Evolutionary conservation across 352 stramenopile species (phyloP).

Genomic region (Phytophthora foliorum): DNA sequence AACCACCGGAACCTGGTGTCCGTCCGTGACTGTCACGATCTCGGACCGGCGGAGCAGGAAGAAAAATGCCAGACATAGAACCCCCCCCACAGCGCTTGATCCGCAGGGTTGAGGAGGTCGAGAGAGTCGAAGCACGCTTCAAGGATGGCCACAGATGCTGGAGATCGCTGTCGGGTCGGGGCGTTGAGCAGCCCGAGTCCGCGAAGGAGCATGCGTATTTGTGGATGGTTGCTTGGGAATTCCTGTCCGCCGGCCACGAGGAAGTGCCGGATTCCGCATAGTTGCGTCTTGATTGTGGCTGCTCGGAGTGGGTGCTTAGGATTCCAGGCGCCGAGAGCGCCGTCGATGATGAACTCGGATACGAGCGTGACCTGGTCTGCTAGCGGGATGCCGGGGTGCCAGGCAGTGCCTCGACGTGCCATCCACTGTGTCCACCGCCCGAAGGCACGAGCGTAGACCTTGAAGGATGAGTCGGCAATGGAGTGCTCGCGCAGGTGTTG

Average conservation of each 20-base stretch:
- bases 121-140: background rate
- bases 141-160: background rate
- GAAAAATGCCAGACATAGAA: slow-evolving; percentile 19
- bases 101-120: background rate
- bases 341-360: slow-evolving; percentile 2
- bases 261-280: background rate
- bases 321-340: background rate
- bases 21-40: background rate
- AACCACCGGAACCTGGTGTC: background rate
- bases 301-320: background rate
- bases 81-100: slow-evolving; percentile 11
- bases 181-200: background rate
- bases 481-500: slow-evolving; percentile 7
- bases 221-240: background rate
- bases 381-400: background rate
- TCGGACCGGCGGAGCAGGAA: slow-evolving; percentile 16
- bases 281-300: background rate
- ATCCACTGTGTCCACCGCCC: background rate
- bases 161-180: background rate
- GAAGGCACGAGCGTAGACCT: background rate
- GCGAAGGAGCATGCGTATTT: slow-evolving; percentile 5
- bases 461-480: slow-evolving; percentile 1
- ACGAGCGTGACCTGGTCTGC: background rate
- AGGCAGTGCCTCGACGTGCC: too few species aligned
- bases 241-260: background rate